Evolutionary conservation across 164 flowering plant genomes (phyloP).

Genomic region (Platanus orientalis): DNA sequence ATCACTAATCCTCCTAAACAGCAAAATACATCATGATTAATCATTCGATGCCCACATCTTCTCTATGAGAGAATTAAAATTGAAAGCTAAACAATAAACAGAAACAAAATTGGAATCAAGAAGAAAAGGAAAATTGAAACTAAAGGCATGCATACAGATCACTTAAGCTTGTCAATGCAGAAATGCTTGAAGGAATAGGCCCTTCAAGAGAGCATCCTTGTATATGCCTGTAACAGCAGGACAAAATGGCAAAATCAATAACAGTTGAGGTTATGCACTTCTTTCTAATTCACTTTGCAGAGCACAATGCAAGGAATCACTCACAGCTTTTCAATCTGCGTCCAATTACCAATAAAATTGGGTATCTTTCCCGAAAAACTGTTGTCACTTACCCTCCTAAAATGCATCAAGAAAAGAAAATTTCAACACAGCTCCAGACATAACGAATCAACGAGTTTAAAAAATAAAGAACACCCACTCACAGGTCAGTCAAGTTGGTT

Average conservation of each 20-base stretch:
- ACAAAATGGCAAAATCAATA: neutral
- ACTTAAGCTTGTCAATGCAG: constrained; percentile 47
- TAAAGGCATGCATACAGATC: constrained; percentile 47
- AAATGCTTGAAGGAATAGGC: constrained; percentile 67
- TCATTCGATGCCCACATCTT: neutral
- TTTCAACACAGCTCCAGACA: neutral
- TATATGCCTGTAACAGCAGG: constrained; percentile 43
- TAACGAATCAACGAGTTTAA: neutral
- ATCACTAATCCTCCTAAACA: constrained; percentile 66
- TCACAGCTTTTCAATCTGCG: constrained; percentile 47
- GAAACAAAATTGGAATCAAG: neutral
- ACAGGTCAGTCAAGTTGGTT: constrained; percentile 57
- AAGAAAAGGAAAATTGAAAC: neutral
- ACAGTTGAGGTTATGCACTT: neutral
- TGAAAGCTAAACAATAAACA: too few relatives aligned
- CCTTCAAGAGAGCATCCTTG: constrained; percentile 68
- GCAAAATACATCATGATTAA: neutral
- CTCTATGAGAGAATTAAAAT: neutral
- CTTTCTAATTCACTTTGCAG: neutral
- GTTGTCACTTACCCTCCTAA: constrained; percentile 49
- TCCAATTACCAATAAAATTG: constrained; percentile 49
- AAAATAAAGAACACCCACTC: constrained; percentile 21
- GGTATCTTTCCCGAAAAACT: constrained; percentile 52
- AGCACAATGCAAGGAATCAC: constrained; percentile 5
- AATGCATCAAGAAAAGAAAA: constrained; percentile 1